phyloP scores from a whole-genome alignment of 1,139 yeast genomes.

The Lodderomyces beijingensis region DNA sequence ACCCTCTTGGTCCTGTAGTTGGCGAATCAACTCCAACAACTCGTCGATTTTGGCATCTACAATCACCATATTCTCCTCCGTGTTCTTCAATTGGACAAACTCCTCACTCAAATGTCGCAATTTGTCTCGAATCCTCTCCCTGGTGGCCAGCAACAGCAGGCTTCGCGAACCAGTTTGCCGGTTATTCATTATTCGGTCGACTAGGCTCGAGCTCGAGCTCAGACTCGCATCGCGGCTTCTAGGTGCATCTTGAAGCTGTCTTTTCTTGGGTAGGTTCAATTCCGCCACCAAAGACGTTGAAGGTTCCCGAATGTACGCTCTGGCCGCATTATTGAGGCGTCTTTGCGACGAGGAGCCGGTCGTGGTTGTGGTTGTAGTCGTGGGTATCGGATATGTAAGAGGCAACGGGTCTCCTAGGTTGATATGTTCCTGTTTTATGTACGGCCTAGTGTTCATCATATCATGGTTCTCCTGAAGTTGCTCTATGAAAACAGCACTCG shows the following conservation, averaged over 20 bases:
- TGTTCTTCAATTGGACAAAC: slow-evolving; percentile 5
- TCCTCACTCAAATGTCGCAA: slow-evolving; percentile 7
- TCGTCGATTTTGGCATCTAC: slow-evolving; percentile 5
- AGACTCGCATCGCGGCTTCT: too few species aligned
- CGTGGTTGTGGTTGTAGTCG: slow-evolving; percentile 4
- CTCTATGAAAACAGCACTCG: too few species aligned
- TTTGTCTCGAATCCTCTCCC: slow-evolving; percentile 7
- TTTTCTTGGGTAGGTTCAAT: slow-evolving; percentile 1
- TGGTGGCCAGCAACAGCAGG: slow-evolving; percentile 2
- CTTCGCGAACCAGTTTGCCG: slow-evolving; percentile 5
- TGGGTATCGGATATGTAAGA: slow-evolving; percentile 21
- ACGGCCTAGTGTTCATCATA: slow-evolving; percentile 1
- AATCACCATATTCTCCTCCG: neutral
- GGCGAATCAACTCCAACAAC: slow-evolving; percentile 5
- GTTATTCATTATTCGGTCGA: slow-evolving; percentile 6
- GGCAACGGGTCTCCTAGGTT: slow-evolving; percentile 37
- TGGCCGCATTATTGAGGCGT: neutral
- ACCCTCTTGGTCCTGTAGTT: too few species aligned
- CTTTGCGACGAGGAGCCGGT: slow-evolving; percentile 1
- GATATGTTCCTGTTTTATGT: slow-evolving; percentile 8
- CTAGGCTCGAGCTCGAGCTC: too few species aligned
- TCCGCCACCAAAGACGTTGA: neutral
- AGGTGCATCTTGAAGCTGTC: too few species aligned
- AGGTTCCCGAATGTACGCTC: neutral
- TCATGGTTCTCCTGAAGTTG: too few species aligned